Evolutionary conservation across 2,329 filamentous ascomycete species (phyloP).

Genomic region (Cucurbitaria berberidis): DNA sequence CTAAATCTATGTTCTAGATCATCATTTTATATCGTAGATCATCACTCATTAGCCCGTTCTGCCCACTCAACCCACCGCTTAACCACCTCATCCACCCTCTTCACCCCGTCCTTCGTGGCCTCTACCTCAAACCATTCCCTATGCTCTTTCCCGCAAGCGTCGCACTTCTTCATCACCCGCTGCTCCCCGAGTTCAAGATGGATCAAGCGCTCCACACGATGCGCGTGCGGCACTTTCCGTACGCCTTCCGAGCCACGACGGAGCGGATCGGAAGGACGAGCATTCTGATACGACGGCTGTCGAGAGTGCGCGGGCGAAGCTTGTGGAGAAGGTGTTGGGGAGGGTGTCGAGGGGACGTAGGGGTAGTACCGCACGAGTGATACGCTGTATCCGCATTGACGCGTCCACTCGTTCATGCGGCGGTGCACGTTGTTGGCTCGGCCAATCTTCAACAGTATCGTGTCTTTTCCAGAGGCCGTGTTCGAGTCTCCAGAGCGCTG

Average conservation of each 20-base stretch:
- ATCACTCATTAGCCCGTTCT: conserved; percentile 50
- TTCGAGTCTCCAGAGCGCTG: conserved; percentile 25
- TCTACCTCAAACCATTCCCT: conserved; percentile 95
- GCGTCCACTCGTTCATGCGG: conserved; percentile 88
- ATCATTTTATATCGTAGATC: neutral
- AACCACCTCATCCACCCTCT: conserved; percentile 73
- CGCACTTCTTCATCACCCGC: conserved; percentile 69
- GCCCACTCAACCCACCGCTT: conserved; percentile 88
- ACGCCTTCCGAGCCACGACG: conserved; percentile 36
- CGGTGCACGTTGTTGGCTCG: conserved; percentile 83
- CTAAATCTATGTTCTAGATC: neutral
- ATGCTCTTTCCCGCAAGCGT: conserved; percentile 82
- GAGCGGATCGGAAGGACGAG: conserved; percentile 12
- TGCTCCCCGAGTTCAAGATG: conserved; percentile 80
- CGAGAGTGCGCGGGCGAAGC: conserved; percentile 36
- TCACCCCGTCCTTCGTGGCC: conserved; percentile 72
- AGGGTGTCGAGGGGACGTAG: conserved; percentile 60
- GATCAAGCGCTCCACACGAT: conserved; percentile 87
- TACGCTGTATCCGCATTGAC: conserved; percentile 88
- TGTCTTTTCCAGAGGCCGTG: conserved; percentile 53
- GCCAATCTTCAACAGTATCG: conserved; percentile 71
- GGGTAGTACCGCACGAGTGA: conserved; percentile 92
- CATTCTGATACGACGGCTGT: conserved; percentile 28
- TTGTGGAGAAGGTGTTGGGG: conserved; percentile 33
- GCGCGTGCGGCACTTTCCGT: conserved; percentile 81